These are phyloP conservation scores for Bolboschoenoplectus hybrid DNA, from an alignment of 202 grass and related monocot species.

Conservation along the genomic window DNA sequence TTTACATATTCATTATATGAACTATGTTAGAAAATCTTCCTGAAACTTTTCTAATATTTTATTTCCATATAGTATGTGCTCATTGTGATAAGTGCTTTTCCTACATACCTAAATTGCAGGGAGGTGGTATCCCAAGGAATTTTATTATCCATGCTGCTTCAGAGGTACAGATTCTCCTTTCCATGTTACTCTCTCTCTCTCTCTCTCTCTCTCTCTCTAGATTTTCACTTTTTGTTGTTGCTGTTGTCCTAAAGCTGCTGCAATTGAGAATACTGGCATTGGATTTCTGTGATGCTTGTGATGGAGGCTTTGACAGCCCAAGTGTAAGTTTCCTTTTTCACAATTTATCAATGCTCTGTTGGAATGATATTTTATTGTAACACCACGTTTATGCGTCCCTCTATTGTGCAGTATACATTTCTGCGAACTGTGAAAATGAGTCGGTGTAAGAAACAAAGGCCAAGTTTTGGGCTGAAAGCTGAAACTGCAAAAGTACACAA, in stretches of 20 bases:
- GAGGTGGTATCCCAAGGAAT: constrained; percentile 67
- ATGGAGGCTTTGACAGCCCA: constrained; percentile 72
- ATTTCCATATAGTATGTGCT: background rate
- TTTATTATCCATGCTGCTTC: constrained; percentile 57
- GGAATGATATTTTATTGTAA: background rate
- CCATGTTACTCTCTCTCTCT: background rate
- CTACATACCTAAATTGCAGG: constrained; percentile 45
- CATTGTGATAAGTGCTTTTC: background rate
- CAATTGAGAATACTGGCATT: constrained; percentile 61
- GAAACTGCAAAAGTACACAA: constrained; percentile 62
- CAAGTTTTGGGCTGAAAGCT: constrained; percentile 42
- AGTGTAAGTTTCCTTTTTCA: constrained; percentile 45
- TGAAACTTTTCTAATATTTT: background rate
- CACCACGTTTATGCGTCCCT: background rate
- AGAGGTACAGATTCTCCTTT: constrained; percentile 45
- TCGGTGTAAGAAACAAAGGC: constrained; percentile 60
- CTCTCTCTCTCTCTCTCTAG: background rate
- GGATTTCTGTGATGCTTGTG: constrained; percentile 79
- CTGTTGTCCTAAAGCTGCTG: constrained; percentile 49
- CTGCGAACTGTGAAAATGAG: constrained; percentile 64
- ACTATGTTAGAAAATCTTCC: background rate
- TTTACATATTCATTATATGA: background rate
- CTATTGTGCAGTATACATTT: constrained; percentile 46
- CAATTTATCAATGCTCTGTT: background rate
- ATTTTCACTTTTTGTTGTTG: constrained; percentile 1